Conservation (phyloP, 345 rosid genomes). For the Brassica carinata region DNA sequence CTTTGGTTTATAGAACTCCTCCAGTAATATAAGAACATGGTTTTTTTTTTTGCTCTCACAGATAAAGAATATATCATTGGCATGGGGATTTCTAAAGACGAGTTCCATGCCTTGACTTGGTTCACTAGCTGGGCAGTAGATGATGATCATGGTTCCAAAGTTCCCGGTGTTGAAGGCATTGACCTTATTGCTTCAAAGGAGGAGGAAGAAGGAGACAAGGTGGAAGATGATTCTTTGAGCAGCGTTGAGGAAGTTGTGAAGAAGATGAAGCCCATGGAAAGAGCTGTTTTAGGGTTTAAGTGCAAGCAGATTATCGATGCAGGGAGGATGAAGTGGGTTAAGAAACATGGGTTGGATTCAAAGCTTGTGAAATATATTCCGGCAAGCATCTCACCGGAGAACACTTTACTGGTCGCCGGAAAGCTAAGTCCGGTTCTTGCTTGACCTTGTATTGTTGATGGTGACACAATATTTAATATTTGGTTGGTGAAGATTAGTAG, state of each 20-base stretch:
- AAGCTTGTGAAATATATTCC: slow-evolving; percentile 77
- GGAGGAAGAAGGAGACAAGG: slow-evolving; percentile 43
- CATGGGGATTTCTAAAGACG: slow-evolving; percentile 62
- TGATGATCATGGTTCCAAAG: slow-evolving; percentile 76
- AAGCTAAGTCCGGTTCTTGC: neutral
- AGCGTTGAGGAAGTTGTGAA: slow-evolving; percentile 59
- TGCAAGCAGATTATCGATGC: slow-evolving; percentile 84
- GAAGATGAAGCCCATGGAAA: slow-evolving; percentile 65
- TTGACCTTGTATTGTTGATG: slow-evolving; percentile 22
- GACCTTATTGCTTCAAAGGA: slow-evolving; percentile 44
- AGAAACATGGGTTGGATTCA: slow-evolving; percentile 53
- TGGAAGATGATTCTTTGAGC: slow-evolving; percentile 36
- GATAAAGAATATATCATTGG: slow-evolving; percentile 63
- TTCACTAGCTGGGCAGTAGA: slow-evolving; percentile 99
- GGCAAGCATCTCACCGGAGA: slow-evolving; percentile 74
- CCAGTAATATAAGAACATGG: neutral
- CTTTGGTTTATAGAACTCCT: neutral
- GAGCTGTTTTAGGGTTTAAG: slow-evolving; percentile 81
- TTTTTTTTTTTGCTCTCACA: slow-evolving; percentile 30
- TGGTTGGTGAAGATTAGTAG: slow-evolving; percentile 25
- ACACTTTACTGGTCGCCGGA: slow-evolving; percentile 67
- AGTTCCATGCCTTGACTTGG: slow-evolving; percentile 79
- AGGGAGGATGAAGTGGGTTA: slow-evolving; percentile 82
- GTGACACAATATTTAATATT: neutral
- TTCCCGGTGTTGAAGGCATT: slow-evolving; percentile 43